phyloP scores from a whole-genome alignment of 345 rosid species.

The Melaleuca alternifolia region DNA sequence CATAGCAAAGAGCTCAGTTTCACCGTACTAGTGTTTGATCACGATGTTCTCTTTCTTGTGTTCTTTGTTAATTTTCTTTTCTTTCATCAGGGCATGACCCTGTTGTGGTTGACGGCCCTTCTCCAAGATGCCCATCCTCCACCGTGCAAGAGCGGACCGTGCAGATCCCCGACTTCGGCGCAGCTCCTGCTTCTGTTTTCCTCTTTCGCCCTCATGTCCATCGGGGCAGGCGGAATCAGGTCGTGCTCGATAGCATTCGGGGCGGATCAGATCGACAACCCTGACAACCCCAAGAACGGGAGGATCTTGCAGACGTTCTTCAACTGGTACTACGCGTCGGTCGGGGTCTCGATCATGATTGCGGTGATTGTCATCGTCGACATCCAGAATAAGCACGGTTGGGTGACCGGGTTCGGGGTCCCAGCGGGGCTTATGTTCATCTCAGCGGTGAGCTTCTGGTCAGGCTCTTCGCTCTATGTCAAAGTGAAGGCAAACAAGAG shows the following conservation, averaged over 20 bases:
- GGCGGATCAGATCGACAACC: slow-evolving; percentile 45
- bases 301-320: slow-evolving; percentile 36
- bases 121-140: slow-evolving; percentile 26
- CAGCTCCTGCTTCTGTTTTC: slow-evolving; percentile 23
- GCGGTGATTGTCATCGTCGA: slow-evolving; percentile 28
- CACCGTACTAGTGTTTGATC: neutral
- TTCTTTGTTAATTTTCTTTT: neutral
- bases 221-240: slow-evolving; percentile 43
- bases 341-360: slow-evolving; percentile 24
- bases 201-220: slow-evolving; percentile 26
- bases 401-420: slow-evolving; percentile 43
- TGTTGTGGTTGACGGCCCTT: slow-evolving; percentile 37
- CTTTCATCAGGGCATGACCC: slow-evolving; percentile 22
- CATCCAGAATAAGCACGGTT: slow-evolving; percentile 31
- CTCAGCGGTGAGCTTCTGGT: slow-evolving; percentile 15
- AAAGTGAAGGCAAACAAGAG: slow-evolving; percentile 26
- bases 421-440: slow-evolving; percentile 36
- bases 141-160: slow-evolving; percentile 6
- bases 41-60: neutral
- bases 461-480: slow-evolving; percentile 33
- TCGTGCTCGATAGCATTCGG: slow-evolving; percentile 47
- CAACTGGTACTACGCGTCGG: slow-evolving; percentile 49
- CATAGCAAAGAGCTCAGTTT: neutral
- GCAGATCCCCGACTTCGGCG: slow-evolving; percentile 3
- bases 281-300: slow-evolving; percentile 22